These are phyloP conservation scores for Pulveroboletus sp. DNA, from an alignment of 768 basidiomycete genomes.

Conservation along the genomic window DNA sequence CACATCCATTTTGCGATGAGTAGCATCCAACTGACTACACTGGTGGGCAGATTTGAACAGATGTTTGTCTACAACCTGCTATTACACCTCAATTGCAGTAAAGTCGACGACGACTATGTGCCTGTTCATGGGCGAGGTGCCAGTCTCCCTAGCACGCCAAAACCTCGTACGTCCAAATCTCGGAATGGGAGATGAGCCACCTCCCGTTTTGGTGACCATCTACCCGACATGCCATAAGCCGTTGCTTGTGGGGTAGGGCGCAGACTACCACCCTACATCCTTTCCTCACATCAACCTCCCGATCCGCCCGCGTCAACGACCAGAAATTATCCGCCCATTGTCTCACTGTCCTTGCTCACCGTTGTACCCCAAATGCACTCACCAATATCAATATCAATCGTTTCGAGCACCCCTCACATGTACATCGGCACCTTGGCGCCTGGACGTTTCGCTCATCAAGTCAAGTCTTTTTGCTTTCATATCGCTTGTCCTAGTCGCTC, in stretches of 20 bases:
- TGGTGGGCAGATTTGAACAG: conserved; percentile 67
- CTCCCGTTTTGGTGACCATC: neutral
- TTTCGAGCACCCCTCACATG: neutral
- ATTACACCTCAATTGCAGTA: conserved; percentile 69
- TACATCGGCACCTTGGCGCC: conserved; percentile 13
- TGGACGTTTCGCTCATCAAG: conserved; percentile 6
- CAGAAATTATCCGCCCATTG: neutral
- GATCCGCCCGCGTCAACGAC: neutral
- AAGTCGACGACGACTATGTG: conserved; percentile 71
- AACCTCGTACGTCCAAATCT: conserved; percentile 51
- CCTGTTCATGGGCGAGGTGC: conserved; percentile 80
- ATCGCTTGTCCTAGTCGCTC: neutral
- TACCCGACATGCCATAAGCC: neutral
- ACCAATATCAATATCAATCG: conserved; percentile 1
- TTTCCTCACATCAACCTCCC: neutral
- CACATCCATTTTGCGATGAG: conserved; percentile 1
- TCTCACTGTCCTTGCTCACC: neutral
- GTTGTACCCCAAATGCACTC: conserved; percentile 19
- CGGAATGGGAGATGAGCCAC: conserved; percentile 45
- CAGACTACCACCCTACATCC: neutral
- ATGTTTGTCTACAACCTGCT: conserved; percentile 84
- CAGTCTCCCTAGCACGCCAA: conserved; percentile 41
- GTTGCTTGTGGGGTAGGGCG: neutral
- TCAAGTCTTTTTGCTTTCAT: conserved; percentile 5
- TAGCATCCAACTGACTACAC: conserved; percentile 4